phyloP scores from a whole-genome alignment of 2,329 filamentous ascomycete genomes.

The Mycosphaerella sp. region DNA sequence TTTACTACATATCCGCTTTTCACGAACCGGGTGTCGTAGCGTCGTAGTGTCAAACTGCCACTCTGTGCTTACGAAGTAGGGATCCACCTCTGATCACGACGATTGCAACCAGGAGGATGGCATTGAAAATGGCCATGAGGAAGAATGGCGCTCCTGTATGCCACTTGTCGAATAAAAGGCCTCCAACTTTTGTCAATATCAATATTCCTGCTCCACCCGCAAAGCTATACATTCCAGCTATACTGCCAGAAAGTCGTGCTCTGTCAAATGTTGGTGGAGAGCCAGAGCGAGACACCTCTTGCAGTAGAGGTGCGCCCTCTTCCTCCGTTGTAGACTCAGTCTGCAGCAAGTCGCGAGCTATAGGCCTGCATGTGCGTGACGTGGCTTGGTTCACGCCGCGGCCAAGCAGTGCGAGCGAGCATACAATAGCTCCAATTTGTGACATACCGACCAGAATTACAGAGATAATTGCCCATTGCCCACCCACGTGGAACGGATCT shows the following conservation, averaged over 20 bases:
- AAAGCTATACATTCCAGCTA: conserved; percentile 89
- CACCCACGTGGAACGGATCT: conserved; percentile 60
- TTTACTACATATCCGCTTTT: too few species aligned
- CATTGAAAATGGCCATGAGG: conserved; percentile 89
- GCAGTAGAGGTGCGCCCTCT: conserved; percentile 28
- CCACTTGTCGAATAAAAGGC: conserved; percentile 71
- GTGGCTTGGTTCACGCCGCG: conserved; percentile 58
- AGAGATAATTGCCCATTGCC: conserved; percentile 52
- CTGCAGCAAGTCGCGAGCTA: neutral
- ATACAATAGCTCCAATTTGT: conserved; percentile 95
- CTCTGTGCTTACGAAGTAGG: neutral
- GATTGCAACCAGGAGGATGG: conserved; percentile 52
- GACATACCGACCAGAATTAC: conserved; percentile 79
- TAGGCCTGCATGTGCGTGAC: conserved; percentile 9
- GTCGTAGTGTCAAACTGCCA: neutral
- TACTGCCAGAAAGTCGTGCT: conserved; percentile 75
- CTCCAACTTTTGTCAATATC: conserved; percentile 84
- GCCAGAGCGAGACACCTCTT: neutral
- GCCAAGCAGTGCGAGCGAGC: conserved; percentile 81
- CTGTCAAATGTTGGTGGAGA: conserved; percentile 16
- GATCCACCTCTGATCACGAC: conserved; percentile 23
- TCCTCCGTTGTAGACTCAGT: conserved; percentile 7
- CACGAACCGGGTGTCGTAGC: too few species aligned
- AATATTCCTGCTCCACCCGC: conserved; percentile 86
- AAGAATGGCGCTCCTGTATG: conserved; percentile 80